A percentile compares a stretch with the other conserved stretches of the same genome.
phyloP scores from a whole-genome alignment of 1,284 basidiomycete genomes.

The Gomphus bonarii region DNA sequence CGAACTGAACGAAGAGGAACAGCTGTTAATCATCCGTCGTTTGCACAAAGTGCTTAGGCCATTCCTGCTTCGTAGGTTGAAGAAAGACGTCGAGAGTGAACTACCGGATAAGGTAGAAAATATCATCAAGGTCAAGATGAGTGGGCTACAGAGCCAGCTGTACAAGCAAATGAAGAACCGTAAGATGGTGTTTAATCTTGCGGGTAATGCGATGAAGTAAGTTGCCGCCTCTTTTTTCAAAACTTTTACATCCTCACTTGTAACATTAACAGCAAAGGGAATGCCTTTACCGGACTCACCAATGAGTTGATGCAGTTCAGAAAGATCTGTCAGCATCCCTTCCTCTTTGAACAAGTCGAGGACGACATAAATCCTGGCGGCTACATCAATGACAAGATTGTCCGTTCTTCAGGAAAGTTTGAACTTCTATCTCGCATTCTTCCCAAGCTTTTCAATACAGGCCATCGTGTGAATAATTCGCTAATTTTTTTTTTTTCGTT shows the following conservation, averaged over 20 bases:
- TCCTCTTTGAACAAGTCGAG: constrained; percentile 93
- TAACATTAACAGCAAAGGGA: constrained; percentile 44
- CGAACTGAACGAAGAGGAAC: constrained; percentile 99
- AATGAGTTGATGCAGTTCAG: constrained; percentile 99
- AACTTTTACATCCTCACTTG: background rate
- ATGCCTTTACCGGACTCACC: constrained; percentile 79
- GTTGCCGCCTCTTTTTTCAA: constrained; percentile 5
- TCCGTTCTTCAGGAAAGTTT: constrained; percentile 89
- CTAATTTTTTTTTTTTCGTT: background rate
- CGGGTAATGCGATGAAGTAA: constrained; percentile 71
- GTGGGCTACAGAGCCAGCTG: constrained; percentile 85
- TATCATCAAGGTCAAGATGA: constrained; percentile 98
- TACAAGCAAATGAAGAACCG: constrained; percentile 98
- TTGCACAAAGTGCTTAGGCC: constrained; percentile 97
- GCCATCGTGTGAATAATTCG: constrained; percentile 63
- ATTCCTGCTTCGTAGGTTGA: constrained; percentile 91
- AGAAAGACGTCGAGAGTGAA: constrained; percentile 98
- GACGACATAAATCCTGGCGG: constrained; percentile 80
- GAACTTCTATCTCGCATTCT: constrained; percentile 91
- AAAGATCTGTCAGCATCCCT: constrained; percentile 98
- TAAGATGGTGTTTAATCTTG: constrained; percentile 73
- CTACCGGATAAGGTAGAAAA: constrained; percentile 99
- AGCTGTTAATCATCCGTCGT: constrained; percentile 93
- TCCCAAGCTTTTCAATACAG: constrained; percentile 89
- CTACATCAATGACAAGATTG: constrained; percentile 76